Evolutionary conservation across 1,139 yeast genomes (phyloP).

Genomic region (Martiniozyma asiatica): DNA sequence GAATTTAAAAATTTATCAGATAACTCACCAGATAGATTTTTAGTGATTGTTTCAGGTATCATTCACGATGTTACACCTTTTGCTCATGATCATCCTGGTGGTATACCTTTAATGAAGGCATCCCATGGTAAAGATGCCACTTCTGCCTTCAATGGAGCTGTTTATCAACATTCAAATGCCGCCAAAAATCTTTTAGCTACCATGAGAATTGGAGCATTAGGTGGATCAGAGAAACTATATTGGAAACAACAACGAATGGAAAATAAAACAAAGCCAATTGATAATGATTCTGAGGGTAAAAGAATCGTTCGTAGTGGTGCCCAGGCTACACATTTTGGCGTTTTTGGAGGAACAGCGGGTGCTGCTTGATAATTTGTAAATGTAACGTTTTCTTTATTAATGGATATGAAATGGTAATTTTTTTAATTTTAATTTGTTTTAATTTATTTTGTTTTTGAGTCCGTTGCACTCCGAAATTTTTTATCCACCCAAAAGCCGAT

Average conservation of each 20-base stretch:
- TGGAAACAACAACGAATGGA: constrained; percentile 57
- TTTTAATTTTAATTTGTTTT: too few relatives aligned
- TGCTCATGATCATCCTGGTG: constrained; percentile 66
- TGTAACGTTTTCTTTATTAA: too few relatives aligned
- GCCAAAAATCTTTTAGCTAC: constrained; percentile 62
- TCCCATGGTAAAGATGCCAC: constrained; percentile 67
- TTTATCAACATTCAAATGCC: constrained; percentile 63
- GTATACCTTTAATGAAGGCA: constrained; percentile 44
- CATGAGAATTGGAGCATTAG: constrained; percentile 61
- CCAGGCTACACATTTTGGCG: constrained; percentile 36
- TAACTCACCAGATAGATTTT: constrained; percentile 25
- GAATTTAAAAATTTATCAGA: constrained; percentile 35
- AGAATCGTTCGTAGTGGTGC: constrained; percentile 47
- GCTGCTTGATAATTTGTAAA: too few relatives aligned
- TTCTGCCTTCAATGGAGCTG: constrained; percentile 63
- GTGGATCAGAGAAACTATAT: constrained; percentile 73
- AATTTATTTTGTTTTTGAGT: too few relatives aligned
- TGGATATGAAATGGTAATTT: too few relatives aligned
- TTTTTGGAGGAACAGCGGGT: constrained; percentile 28
- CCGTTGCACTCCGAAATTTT: too few relatives aligned
- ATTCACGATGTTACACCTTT: constrained; percentile 68
- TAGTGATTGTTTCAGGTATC: constrained; percentile 41
- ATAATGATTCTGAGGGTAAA: constrained; percentile 38
- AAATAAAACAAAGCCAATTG: constrained; percentile 41
- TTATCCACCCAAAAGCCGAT: too few relatives aligned